Evolutionary conservation across 75 land plant genomes (phyloP).

Genomic region (Pinus albicaulis): DNA sequence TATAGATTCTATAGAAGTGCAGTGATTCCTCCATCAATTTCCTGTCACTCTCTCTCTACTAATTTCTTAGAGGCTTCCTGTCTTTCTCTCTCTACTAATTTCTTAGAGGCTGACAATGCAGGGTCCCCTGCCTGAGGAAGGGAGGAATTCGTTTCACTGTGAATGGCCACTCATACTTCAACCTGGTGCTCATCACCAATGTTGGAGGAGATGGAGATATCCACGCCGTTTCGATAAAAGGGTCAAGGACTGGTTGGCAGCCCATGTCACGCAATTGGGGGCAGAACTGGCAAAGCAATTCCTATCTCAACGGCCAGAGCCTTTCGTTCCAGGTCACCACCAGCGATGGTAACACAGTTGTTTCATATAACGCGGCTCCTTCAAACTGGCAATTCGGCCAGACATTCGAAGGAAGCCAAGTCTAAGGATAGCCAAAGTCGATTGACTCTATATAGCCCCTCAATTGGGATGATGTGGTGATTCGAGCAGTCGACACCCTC

Average conservation of each 20-base stretch:
- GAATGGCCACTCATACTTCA: slow-evolving; percentile 6
- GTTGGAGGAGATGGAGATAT: slow-evolving; percentile 17
- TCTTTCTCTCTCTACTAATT: not conserved
- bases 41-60: no score
- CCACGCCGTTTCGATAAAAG: slow-evolving; percentile 13
- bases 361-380: slow-evolving; percentile 12
- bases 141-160: slow-evolving; percentile 10
- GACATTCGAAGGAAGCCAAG: slow-evolving; percentile 8
- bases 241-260: slow-evolving; percentile 2
- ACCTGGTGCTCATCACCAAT: slow-evolving; percentile 10
- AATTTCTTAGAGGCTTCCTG: no score
- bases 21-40: no score
- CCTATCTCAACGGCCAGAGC: slow-evolving; percentile 4
- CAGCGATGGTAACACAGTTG: slow-evolving; percentile 6
- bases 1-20: no score
- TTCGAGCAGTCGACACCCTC: no score
- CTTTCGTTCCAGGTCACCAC: slow-evolving; percentile 13
- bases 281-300: slow-evolving; percentile 12
- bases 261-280: slow-evolving; percentile 15
- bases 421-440: not conserved
- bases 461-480: no score
- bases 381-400: slow-evolving; percentile 14
- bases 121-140: not conserved
- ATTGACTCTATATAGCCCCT: no score
- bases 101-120: not conserved